phyloP scores from a whole-genome alignment of 2,329 filamentous ascomycete species.

The Sphaerulina populicola region DNA sequence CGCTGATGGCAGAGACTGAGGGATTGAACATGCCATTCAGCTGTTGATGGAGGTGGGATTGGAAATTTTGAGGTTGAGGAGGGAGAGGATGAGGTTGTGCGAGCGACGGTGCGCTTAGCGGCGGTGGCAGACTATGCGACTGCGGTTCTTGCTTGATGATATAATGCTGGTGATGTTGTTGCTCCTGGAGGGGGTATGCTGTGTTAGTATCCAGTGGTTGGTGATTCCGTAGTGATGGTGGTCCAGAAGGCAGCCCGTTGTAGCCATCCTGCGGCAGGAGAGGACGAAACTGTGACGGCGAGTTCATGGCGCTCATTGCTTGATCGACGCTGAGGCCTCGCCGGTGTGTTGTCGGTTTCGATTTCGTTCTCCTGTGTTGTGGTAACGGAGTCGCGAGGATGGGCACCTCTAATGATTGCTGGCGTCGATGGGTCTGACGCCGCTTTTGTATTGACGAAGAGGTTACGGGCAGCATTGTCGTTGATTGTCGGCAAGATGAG shows the following conservation, averaged over 20 bases:
- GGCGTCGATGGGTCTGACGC: constrained; percentile 71
- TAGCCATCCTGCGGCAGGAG: constrained; percentile 42
- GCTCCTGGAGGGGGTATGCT: constrained; percentile 15
- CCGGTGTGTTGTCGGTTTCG: constrained; percentile 51
- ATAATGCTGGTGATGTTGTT: constrained; percentile 53
- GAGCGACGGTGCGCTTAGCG: constrained; percentile 34
- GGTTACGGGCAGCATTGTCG: constrained; percentile 63
- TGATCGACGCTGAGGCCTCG: constrained; percentile 79
- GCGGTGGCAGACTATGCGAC: constrained; percentile 75
- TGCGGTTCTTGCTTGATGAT: constrained; percentile 64
- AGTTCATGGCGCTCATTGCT: constrained; percentile 29
- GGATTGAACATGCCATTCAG: constrained; percentile 31
- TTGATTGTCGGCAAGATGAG: constrained; percentile 10
- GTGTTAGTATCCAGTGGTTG: constrained; percentile 41
- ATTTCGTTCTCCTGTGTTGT: constrained; percentile 39
- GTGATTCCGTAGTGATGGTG: constrained; percentile 36
- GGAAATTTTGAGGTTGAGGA: constrained; percentile 32
- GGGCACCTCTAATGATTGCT: constrained; percentile 75
- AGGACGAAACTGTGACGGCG: constrained; percentile 41
- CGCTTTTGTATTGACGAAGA: constrained; percentile 63
- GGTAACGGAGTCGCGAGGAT: constrained; percentile 58
- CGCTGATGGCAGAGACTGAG: constrained; percentile 15
- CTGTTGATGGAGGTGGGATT: constrained; percentile 48
- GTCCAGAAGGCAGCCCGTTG: constrained; percentile 26
- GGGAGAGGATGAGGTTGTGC: constrained; percentile 22